Conservation (phyloP, 2,329 filamentous ascomycete genomes). For the Aspergillus ustus region DNA sequence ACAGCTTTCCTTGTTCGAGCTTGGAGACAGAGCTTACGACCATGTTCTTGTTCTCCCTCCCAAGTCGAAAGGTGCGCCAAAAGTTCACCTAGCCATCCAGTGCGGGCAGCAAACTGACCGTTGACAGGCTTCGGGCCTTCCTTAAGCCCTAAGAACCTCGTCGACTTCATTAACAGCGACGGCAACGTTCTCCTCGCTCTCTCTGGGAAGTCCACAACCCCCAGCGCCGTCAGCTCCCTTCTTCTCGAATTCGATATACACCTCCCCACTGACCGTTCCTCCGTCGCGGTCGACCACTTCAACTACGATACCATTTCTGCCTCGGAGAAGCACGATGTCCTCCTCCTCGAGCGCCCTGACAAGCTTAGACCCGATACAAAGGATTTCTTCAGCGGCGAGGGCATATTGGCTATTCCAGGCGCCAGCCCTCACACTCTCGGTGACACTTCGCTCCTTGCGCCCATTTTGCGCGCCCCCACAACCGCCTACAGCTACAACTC, state of each 20-base stretch:
- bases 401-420: constrained; percentile 78
- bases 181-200: constrained; percentile 91
- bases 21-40: constrained; percentile 88
- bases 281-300: constrained; percentile 93
- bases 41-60: constrained; percentile 87
- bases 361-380: constrained; percentile 70
- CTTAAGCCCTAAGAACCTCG: constrained; percentile 80
- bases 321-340: constrained; percentile 82
- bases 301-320: constrained; percentile 81
- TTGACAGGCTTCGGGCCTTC: constrained; percentile 80
- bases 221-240: constrained; percentile 74
- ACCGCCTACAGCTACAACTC: constrained; percentile 95
- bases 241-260: constrained; percentile 88
- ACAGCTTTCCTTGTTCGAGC: constrained; percentile 75
- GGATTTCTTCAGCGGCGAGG: constrained; percentile 74
- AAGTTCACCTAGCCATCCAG: background rate
- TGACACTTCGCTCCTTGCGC: constrained; percentile 74
- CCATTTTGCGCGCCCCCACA: constrained; percentile 78
- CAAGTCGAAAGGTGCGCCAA: constrained; percentile 77
- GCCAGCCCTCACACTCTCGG: constrained; percentile 83
- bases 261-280: constrained; percentile 82
- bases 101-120: constrained; percentile 31
- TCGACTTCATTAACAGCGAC: constrained; percentile 88
- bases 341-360: constrained; percentile 74
- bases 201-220: constrained; percentile 71